Evolutionary conservation across 2,329 filamentous ascomycete species (phyloP).

Genomic region (Esteya vermicola): DNA sequence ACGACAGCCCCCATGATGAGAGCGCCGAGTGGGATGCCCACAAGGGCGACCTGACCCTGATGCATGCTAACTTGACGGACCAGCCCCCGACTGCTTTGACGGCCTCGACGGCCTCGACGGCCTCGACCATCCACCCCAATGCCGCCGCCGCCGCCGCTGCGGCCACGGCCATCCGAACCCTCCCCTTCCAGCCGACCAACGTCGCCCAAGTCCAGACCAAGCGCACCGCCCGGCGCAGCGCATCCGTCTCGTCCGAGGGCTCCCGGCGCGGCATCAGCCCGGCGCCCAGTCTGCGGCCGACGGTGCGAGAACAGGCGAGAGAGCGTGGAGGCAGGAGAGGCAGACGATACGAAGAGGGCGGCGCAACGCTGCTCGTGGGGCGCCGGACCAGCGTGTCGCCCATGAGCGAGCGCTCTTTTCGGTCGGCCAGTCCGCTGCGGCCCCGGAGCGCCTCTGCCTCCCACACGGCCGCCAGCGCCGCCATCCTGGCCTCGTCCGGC

Average conservation of each 20-base stretch:
- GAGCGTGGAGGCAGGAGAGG: conserved; percentile 1
- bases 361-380: too few species aligned
- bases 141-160: conserved; percentile 75
- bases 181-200: conserved; percentile 63
- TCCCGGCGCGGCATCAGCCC: conserved; percentile 9
- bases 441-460: not conserved
- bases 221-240: conserved; percentile 59
- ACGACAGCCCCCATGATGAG: too few species aligned
- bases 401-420: conserved; percentile 82
- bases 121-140: conserved; percentile 51
- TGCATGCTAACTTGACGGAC: too few species aligned
- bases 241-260: conserved; percentile 54
- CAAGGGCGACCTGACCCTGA: too few species aligned
- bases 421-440: conserved; percentile 49
- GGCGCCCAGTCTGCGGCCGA: conserved; percentile 6
- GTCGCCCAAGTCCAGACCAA: conserved; percentile 80
- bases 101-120: conserved; percentile 50
- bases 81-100: too few species aligned
- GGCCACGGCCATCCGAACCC: conserved; percentile 67
- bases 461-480: not conserved
- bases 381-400: conserved; percentile 59
- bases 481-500: not conserved
- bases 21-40: too few species aligned
- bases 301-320: too few species aligned
- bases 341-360: not conserved